phyloP scores from a whole-genome alignment of 2,329 filamentous ascomycete genomes.

The Chaetothyriales sp. region DNA sequence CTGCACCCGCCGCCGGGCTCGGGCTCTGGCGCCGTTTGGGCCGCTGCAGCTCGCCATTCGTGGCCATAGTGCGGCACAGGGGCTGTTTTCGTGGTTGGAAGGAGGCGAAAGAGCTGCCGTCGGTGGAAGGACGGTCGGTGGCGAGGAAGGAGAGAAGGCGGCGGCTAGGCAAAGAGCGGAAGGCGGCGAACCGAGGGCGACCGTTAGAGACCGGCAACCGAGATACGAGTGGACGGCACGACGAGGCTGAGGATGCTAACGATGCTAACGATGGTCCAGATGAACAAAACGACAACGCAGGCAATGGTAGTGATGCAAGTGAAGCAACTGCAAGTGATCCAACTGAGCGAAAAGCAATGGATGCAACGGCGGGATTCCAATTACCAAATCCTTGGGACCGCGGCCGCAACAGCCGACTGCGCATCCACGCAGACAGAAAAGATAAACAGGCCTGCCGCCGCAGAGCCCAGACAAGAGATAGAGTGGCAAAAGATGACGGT shows the following conservation, averaged over 20 bases:
- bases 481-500: background rate
- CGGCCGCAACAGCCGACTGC: background rate
- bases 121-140: too few species aligned
- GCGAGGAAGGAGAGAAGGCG: too few species aligned
- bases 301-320: background rate
- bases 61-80: slow-evolving; percentile 27
- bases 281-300: background rate
- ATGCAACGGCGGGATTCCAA: background rate
- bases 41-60: slow-evolving; percentile 31
- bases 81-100: background rate
- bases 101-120: background rate
- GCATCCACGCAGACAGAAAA: background rate
- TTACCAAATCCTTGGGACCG: background rate
- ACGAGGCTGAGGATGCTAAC: background rate
- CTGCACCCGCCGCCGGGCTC: slow-evolving; percentile 33
- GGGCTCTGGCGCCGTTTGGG: slow-evolving; percentile 43
- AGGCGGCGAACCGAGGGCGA: too few species aligned
- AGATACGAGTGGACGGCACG: too few species aligned
- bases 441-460: background rate
- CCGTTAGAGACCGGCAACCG: too few species aligned
- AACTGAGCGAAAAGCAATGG: background rate
- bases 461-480: background rate
- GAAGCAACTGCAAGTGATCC: background rate
- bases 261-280: too few species aligned
- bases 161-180: too few species aligned